A percentile compares a stretch with the other conserved stretches of the same genome.
These are phyloP conservation scores for Alternaria triticimaculans DNA, from an alignment of 2,329 filamentous ascomycete species.

Conservation along the genomic window DNA sequence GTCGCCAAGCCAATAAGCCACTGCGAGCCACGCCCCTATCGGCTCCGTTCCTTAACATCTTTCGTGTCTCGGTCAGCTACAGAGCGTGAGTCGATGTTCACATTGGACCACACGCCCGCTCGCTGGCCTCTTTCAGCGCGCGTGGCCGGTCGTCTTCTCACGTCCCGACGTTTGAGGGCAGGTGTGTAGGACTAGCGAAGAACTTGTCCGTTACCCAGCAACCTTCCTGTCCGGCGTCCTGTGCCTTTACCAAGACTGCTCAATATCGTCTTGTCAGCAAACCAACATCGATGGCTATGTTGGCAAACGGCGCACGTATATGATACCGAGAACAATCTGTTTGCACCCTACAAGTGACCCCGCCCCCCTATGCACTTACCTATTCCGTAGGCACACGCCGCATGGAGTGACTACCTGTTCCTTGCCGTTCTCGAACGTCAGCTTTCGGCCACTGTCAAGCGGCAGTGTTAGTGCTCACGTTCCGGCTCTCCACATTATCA, in stretches of 20 bases:
- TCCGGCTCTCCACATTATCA: constrained; percentile 8
- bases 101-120: constrained; percentile 4
- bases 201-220: constrained; percentile 4
- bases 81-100: neutral
- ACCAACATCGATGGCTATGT: neutral
- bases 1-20: constrained; percentile 31
- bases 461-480: constrained; percentile 8
- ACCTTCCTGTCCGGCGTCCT: neutral
- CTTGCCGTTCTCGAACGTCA: neutral
- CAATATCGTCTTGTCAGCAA: constrained; percentile 12
- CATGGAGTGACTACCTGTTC: neutral
- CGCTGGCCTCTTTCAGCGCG: neutral
- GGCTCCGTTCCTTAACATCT: constrained; percentile 6
- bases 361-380: neutral
- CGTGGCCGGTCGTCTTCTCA: constrained; percentile 4
- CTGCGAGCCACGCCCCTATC: constrained; percentile 17
- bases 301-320: neutral
- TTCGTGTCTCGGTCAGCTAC: constrained; percentile 10
- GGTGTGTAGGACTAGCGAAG: neutral
- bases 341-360: neutral
- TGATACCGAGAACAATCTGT: neutral
- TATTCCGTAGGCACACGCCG: neutral
- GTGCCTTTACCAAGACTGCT: constrained; percentile 10
- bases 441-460: neutral
- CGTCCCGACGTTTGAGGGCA: neutral